These are phyloP conservation scores for Alternaria incomplexa DNA, from an alignment of 2,329 filamentous ascomycete genomes.

Conservation along the genomic window DNA sequence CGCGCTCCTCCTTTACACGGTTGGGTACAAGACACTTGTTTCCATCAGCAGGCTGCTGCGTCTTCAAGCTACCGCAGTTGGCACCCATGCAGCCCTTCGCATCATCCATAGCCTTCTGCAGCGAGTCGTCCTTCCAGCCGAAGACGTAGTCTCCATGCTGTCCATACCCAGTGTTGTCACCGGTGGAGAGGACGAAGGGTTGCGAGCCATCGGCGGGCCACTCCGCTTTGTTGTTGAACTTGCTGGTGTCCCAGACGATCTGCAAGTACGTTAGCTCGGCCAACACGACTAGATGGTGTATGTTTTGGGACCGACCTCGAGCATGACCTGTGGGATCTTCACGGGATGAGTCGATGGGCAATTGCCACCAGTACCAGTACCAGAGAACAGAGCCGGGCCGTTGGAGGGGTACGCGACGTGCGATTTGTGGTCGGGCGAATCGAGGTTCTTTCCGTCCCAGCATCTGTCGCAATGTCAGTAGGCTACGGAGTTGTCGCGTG, in stretches of 20 bases:
- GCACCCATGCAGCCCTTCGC: conserved; percentile 38
- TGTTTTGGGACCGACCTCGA: conserved; percentile 39
- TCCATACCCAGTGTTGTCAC: conserved; percentile 31
- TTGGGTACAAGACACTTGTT: conserved; percentile 30
- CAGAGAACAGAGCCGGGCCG: conserved; percentile 31
- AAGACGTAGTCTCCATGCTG: conserved; percentile 41
- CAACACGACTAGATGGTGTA: rapidly evolving
- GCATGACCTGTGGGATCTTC: conserved; percentile 55
- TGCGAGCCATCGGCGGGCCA: conserved; percentile 39
- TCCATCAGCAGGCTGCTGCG: conserved; percentile 27
- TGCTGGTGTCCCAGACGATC: conserved; percentile 52
- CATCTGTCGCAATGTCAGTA: too few species aligned
- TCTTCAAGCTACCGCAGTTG: conserved; percentile 32
- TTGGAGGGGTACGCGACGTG: conserved; percentile 55
- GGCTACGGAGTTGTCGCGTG: too few species aligned
- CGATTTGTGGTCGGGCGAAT: conserved; percentile 57
- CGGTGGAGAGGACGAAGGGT: conserved; percentile 34
- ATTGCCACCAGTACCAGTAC: conserved; percentile 36
- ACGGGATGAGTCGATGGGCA: conserved; percentile 54
- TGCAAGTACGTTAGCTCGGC: neutral
- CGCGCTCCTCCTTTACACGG: conserved; percentile 31
- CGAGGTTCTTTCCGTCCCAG: conserved; percentile 58
- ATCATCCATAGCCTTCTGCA: conserved; percentile 41
- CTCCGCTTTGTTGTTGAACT: conserved; percentile 45
- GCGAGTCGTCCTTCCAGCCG: conserved; percentile 38